Base-by-base conservation (phyloP, 257 asterid species). In the Fraxinus americana region DNA sequence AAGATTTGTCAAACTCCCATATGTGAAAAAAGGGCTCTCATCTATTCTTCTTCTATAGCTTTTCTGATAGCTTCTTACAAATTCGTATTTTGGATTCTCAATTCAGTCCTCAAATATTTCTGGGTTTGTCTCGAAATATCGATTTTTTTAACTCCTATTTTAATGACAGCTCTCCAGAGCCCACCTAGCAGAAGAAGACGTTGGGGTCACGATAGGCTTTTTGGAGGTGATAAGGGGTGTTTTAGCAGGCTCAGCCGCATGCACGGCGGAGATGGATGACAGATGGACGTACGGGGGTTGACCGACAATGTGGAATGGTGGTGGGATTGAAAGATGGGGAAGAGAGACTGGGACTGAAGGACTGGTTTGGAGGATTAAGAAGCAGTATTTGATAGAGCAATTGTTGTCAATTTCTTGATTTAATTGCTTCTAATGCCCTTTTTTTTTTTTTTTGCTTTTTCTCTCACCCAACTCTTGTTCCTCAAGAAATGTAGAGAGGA, bases 171-270 rank as follows among this genome's bases (percentile, higher is more conserved):
- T 71, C 1, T 87, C 92, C 59, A 86, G 82, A 27, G 80, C 39
- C 97, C 97, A 92, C 81, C 78, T 77, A 41, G 73, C 39, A 25
- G 82, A 68, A 38, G 80, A 69, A 50, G 86, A 27, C 21, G 86
- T 63, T 0, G 86, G 68, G 23, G 86, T 0, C 14, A 34, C 75
- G 29, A 79, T 72, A 3, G 83, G 35, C 34, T 82, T 83, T 21
- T 82, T 11, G n/a, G 81, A 29, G 50, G 83, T 3, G 41, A 52
- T 17, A 23, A 75, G 78, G 21, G 92, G 86, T 7, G 88, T 86
- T 72, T 89, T 90, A 30, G 92, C 84, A 1, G 94, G 97, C 84
- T 92, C 97, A 1, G 92, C 89, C 2, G 94, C 91, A 61, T 92
- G 92, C 27, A 90, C 90, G 71, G 97, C 96, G 25, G 90, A 90